Evolutionary conservation across 805 yeast species (phyloP), one percentile per base, ranked within the genome.

Genomic region (Suhomyces tanzawaensis): DNA sequence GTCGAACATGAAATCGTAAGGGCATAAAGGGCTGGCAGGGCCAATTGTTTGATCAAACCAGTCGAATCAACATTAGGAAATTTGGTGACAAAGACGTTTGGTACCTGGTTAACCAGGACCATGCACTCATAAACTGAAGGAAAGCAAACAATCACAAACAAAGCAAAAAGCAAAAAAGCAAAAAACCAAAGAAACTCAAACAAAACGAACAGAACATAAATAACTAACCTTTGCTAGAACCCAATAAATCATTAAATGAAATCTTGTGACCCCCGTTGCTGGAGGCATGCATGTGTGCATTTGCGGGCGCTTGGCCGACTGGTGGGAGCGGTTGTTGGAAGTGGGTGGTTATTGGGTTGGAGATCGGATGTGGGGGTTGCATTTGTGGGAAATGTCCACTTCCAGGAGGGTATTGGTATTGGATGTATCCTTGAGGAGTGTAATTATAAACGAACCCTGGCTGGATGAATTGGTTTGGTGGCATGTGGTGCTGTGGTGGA

Each of bases 241-340:
- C 60, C 39, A 66, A 51, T 46, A 69, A 59, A 19, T 69, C 72
- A 46, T 63, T 62, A 35, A 69, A 69, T 17, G 66, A 55, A 37
- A 69, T 68, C 50, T 58, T 62, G 36, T 66, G 71, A 12, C 69
- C 72, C 18, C 48, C 37, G 11, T 22, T 33, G 4, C 18, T 17
- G 9, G 27, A 33, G 14, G 34, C 21, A 15, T 11, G 36, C 5
- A 34, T 42, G 31, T 15, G 19, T 14, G 33, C 14, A 14, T 7
- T 13, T 11, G 33, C 26, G 25, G 26, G 34, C 7, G 38, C 37
- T 6, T 35, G 33, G 6, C n/a, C 25, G 14, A 33, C 39, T 17
- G 25, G 29, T 27, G 47, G 42, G 31, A 28, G 31, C 14, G 49
- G 36, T 27, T 37, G 47, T 32, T 33, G 47, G 16, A 26, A 34